Conservation (phyloP, 2,329 filamentous ascomycete genomes). For the Colletotrichum melonis region DNA sequence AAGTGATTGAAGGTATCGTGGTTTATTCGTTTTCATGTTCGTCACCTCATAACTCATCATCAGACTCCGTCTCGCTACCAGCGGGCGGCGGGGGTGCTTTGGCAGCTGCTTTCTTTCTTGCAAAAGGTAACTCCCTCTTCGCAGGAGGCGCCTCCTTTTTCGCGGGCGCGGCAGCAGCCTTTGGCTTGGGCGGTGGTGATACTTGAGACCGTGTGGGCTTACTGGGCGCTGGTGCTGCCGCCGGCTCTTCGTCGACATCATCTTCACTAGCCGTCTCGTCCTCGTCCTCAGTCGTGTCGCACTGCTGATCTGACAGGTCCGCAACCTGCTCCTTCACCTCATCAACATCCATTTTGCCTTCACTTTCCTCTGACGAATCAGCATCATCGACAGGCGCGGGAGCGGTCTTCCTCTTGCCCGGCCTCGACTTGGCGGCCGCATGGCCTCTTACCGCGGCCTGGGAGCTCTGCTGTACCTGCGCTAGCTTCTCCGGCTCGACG, state of each 20-base stretch:
- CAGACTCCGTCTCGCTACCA: conserved; percentile 64
- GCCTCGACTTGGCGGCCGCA: conserved; percentile 51
- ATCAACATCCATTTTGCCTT: conserved; percentile 65
- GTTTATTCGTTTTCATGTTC: not conserved
- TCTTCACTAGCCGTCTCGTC: conserved; percentile 56
- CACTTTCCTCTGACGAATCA: conserved; percentile 58
- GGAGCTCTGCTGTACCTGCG: conserved; percentile 40
- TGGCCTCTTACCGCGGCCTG: conserved; percentile 40
- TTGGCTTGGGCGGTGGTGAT: conserved; percentile 24
- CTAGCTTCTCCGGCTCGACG: conserved; percentile 46
- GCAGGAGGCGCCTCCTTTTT: conserved; percentile 46
- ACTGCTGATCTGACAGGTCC: conserved; percentile 48
- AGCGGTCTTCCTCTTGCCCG: conserved; percentile 62
- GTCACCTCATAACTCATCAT: conserved; percentile 62
- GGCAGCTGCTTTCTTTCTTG: conserved; percentile 44
- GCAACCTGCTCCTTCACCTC: conserved; percentile 37
- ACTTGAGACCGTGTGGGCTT: conserved; percentile 1
- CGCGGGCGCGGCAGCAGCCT: not conserved
- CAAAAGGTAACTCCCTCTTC: conserved; percentile 58
- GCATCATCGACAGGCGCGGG: conserved; percentile 47
- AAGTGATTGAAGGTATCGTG: not conserved
- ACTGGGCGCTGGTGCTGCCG: conserved; percentile 44
- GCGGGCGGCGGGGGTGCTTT: conserved; percentile 43
- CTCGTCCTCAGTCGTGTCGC: conserved; percentile 51
- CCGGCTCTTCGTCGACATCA: conserved; percentile 49